Base-by-base conservation (phyloP, 352 stramenopile species). In the Phytophthora colocasiae region DNA sequence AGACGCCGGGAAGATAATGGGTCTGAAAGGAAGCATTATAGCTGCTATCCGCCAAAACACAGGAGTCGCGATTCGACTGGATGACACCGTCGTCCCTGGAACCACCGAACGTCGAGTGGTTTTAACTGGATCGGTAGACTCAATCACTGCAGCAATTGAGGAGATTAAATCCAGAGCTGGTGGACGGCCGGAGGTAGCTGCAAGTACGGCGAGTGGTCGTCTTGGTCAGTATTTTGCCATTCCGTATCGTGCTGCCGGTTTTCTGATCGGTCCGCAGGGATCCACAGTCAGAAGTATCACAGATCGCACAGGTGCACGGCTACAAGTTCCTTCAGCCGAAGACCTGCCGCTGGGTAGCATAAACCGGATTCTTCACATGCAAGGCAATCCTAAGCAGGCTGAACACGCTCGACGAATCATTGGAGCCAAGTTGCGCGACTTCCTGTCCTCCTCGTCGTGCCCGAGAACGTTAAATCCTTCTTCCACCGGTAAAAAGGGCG, bases 171-270 rank as follows among this genome's bases (percentile, higher is more conserved):
- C 31, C 3, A 80, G 70, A 24, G 69, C 74, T 45, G 81, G 81
- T 15, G 85, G 85, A 2, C 75, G 71, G 5, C 54, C 72, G 3
- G 71, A 90, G 34, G 41, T 69, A 8, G 46, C 66, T 50, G 38
- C 56, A 17, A 62, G 47, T 7, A 59, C 60, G 8, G 26, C 53
- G 11, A 76, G 66, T n/a, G 60, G 60, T n/a, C 71, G 79, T 38
- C 54, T 71, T 6, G 80, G 82, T 1, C 75, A 87, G 45, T 91
- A 91, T 48, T 93, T 84, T 59, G 85, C 83, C 19, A 80, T 93
- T 39, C 85, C 85, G 15, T 83, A 78, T 34, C 53, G 66, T 29
- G 55, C 75, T 1, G 66, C 80, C 2, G 82, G 82, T 8, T 79
- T 62, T 51, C 58, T 93, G 14, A 91, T 93, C 27, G 83, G 82